Evolutionary conservation across 2,329 filamentous ascomycete species (phyloP).

Genomic region (Aspergillus felis): DNA sequence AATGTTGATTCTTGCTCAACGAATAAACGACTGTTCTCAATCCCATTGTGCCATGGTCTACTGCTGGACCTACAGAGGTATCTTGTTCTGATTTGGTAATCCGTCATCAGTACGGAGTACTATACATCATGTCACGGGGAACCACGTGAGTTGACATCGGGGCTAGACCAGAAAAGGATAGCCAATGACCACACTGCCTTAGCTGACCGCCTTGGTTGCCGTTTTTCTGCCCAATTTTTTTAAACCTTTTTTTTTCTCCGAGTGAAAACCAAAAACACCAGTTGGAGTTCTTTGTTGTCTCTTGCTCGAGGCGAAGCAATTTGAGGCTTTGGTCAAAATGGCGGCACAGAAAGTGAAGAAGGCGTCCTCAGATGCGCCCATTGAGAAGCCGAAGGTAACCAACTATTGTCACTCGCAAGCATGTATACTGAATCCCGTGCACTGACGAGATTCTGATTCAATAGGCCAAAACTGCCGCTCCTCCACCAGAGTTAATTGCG

Average conservation of each 20-base stretch:
- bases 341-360: slow-evolving; percentile 22
- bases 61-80: not conserved
- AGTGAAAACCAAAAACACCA: slow-evolving; percentile 3
- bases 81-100: not conserved
- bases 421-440: not conserved
- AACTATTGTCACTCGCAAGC: not conserved
- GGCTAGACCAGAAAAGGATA: not conserved
- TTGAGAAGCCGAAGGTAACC: slow-evolving; percentile 22
- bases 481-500: slow-evolving; percentile 60
- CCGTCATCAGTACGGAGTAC: not conserved
- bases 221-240: slow-evolving; percentile 20
- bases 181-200: slow-evolving; percentile 18
- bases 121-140: slow-evolving; percentile 12
- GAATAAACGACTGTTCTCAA: not conserved
- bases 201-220: slow-evolving; percentile 24
- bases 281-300: slow-evolving; percentile 1
- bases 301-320: slow-evolving; percentile 1
- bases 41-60: not conserved
- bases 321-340: slow-evolving; percentile 19
- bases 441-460: slow-evolving; percentile 9
- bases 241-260: slow-evolving; percentile 19
- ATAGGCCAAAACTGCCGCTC: slow-evolving; percentile 23
- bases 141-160: slow-evolving; percentile 7
- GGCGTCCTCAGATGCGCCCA: slow-evolving; percentile 17
- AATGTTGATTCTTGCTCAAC: not conserved